These are phyloP conservation scores for Teratosphaeria nubilosa DNA, from an alignment of 2,329 filamentous ascomycete species.

Conservation along the genomic window DNA sequence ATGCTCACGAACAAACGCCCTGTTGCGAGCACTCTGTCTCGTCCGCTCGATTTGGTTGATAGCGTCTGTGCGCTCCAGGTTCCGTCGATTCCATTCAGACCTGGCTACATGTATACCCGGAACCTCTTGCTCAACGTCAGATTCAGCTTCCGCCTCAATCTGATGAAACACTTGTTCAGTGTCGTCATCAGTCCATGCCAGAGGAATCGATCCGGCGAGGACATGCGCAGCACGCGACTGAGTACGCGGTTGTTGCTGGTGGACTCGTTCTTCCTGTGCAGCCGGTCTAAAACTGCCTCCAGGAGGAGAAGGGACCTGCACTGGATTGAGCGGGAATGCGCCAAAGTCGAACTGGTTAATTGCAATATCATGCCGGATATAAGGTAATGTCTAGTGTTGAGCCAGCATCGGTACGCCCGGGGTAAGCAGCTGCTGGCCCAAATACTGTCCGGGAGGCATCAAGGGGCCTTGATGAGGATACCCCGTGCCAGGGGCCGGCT, in stretches of 20 bases:
- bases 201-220: not conserved
- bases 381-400: not conserved
- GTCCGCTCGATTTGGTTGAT: not conserved
- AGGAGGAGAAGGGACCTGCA: too few species aligned
- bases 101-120: not conserved
- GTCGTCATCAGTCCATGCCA: not conserved
- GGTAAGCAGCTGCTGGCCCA: not conserved
- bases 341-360: not conserved
- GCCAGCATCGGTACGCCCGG: not conserved
- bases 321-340: not conserved
- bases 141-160: not conserved
- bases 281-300: not conserved
- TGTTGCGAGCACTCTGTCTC: not conserved
- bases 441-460: not conserved
- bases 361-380: not conserved
- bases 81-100: not conserved
- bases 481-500: not conserved
- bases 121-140: not conserved
- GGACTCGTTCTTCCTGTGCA: not conserved
- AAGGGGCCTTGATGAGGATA: not conserved
- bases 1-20: not conserved
- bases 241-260: not conserved
- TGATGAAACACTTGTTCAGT: not conserved
- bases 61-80: not conserved
- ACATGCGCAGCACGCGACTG: not conserved